phyloP scores from a whole-genome alignment of 2,329 filamentous ascomycete genomes.

The Pseudocercospora fuligena region DNA sequence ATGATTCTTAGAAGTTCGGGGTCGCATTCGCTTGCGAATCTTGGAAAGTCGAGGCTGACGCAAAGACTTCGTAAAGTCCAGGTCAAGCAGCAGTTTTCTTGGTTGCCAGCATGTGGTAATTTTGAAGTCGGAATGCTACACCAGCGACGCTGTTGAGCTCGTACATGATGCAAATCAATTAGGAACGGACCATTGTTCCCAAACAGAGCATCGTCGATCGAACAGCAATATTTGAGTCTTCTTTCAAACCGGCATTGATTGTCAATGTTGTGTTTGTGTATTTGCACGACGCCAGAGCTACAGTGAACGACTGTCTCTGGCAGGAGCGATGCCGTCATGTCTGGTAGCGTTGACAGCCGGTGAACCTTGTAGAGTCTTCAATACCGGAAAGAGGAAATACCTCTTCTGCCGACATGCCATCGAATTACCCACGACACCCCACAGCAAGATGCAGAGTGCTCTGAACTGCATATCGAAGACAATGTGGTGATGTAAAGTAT shows the following conservation, averaged over 20 bases:
- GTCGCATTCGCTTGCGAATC: neutral
- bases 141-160: neutral
- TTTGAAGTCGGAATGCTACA: neutral
- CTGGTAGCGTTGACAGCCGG: neutral
- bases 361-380: neutral
- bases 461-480: neutral
- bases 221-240: too few species aligned
- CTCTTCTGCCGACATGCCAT: too few species aligned
- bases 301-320: neutral
- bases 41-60: too few species aligned
- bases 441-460: too few species aligned
- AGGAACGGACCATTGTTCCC: too few species aligned
- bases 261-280: neutral
- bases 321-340: neutral
- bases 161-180: neutral
- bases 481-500: neutral
- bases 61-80: too few species aligned
- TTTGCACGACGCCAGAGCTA: neutral
- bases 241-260: neutral
- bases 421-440: too few species aligned
- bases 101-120: too few species aligned
- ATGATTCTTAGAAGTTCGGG: neutral
- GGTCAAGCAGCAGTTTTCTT: too few species aligned
- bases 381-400: too few species aligned
- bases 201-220: neutral